A percentile compares a stretch with the other conserved stretches of the same genome.
Conservation (phyloP, 768 basidiomycete species). For the Termitomyces sp. region DNA sequence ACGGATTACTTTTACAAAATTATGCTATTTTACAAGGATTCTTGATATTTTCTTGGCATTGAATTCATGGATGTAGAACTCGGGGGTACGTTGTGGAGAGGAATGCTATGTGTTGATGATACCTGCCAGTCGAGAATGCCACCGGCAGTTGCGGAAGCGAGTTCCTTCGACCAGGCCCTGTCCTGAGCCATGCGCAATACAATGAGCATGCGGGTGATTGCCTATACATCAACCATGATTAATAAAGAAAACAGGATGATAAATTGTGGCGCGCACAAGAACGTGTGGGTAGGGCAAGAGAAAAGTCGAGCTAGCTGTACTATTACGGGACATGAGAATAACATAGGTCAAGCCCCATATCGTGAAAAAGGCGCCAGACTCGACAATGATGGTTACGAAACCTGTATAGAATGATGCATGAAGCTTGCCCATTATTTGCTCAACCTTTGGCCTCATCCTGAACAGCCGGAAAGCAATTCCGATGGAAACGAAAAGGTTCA, state of each 20-base stretch:
- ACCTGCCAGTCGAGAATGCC: conserved; percentile 39
- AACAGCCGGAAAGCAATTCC: conserved; percentile 15
- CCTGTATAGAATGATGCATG: conserved; percentile 22
- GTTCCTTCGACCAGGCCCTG: conserved; percentile 36
- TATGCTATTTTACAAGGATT: conserved; percentile 9
- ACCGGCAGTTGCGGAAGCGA: conserved; percentile 26
- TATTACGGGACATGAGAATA: conserved; percentile 16
- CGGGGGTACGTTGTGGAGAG: conserved; percentile 21
- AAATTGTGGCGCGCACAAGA: conserved; percentile 11
- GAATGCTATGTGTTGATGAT: conserved; percentile 33
- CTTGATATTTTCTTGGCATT: conserved; percentile 16
- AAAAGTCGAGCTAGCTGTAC: conserved; percentile 9
- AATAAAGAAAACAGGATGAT: not conserved
- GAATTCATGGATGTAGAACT: conserved; percentile 14
- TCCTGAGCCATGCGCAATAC: conserved; percentile 38
- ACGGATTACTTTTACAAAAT: conserved; percentile 9
- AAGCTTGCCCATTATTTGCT: conserved; percentile 17
- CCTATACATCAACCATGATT: conserved; percentile 3
- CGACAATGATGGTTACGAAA: conserved; percentile 19
- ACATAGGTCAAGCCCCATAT: conserved; percentile 20
- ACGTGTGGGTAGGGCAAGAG: conserved; percentile 19
- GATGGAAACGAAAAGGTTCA: conserved; percentile 18
- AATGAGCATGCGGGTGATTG: conserved; percentile 37
- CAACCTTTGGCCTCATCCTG: conserved; percentile 16
- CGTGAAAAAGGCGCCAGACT: conserved; percentile 22